Conservation (phyloP, 108 stramenopile genomes). For the Aurantiochytrium sp. region DNA sequence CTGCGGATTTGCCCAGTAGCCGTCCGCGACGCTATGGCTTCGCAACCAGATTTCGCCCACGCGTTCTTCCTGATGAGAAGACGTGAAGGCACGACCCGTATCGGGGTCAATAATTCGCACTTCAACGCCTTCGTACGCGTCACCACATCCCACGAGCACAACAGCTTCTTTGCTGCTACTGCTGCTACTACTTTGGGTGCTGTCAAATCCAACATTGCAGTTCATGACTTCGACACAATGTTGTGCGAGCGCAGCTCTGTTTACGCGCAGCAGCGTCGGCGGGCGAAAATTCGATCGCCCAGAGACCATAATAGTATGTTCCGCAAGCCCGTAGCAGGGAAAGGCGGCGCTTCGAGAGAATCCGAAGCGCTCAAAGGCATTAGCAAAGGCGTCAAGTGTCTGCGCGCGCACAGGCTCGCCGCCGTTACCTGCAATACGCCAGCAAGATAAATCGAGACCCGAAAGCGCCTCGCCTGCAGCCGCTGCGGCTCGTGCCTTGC, state of each 20-base stretch:
- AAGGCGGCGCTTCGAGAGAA: slow-evolving; percentile 58
- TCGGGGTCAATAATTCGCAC: neutral
- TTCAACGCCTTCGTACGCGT: neutral
- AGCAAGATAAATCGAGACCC: slow-evolving; percentile 62
- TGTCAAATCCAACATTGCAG: neutral
- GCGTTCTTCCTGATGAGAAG: neutral
- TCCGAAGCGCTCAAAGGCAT: slow-evolving; percentile 66
- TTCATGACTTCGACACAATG: neutral
- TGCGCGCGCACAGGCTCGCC: slow-evolving; percentile 81
- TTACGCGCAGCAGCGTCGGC: neutral
- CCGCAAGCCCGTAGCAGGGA: slow-evolving; percentile 35
- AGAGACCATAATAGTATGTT: neutral
- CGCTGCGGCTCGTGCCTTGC: slow-evolving; percentile 46
- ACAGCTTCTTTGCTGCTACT: neutral
- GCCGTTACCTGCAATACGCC: slow-evolving; percentile 83
- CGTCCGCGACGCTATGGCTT: slow-evolving; percentile 69
- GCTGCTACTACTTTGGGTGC: too few species aligned
- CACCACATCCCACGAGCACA: neutral
- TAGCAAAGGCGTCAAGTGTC: slow-evolving; percentile 62
- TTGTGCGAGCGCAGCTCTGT: neutral
- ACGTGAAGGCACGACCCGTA: neutral
- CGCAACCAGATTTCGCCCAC: slow-evolving; percentile 91
- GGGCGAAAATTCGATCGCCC: neutral
- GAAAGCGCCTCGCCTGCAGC: slow-evolving; percentile 22
- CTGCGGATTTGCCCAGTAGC: slow-evolving; percentile 51